Conservation (phyloP, 2,329 filamentous ascomycete species). For the Talaromyces sp. region DNA sequence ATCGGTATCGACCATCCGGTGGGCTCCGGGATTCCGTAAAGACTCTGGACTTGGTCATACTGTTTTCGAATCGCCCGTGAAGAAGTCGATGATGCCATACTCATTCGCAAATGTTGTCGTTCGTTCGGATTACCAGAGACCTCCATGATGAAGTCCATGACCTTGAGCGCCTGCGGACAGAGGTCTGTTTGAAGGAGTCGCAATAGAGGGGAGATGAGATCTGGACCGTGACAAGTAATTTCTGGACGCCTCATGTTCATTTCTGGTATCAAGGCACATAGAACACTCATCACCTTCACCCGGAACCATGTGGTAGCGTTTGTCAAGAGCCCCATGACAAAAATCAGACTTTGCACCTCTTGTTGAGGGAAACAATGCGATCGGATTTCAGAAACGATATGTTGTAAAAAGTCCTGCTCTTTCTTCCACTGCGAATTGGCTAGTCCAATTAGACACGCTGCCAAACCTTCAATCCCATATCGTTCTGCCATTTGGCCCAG, state of each 20-base stretch:
- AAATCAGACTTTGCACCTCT: constrained; percentile 81
- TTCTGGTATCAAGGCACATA: constrained; percentile 77
- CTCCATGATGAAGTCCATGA: constrained; percentile 91
- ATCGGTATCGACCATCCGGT: constrained; percentile 95
- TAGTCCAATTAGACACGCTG: constrained; percentile 64
- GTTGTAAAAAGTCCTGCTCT: constrained; percentile 69
- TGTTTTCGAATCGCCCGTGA: constrained; percentile 85
- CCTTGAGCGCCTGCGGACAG: constrained; percentile 84
- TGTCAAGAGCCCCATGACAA: constrained; percentile 84
- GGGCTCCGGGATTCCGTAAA: constrained; percentile 94
- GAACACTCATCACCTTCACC: constrained; percentile 83
- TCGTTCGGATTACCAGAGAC: constrained; percentile 91
- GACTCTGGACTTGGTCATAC: constrained; percentile 86
- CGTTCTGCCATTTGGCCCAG: constrained; percentile 68
- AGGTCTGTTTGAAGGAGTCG: constrained; percentile 87
- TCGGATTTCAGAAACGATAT: constrained; percentile 68
- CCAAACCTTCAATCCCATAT: constrained; percentile 63
- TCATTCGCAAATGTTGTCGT: constrained; percentile 93
- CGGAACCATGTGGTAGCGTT: constrained; percentile 89
- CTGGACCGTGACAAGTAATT: constrained; percentile 83
- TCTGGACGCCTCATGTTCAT: constrained; percentile 91
- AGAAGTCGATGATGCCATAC: constrained; percentile 78
- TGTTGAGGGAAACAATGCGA: constrained; percentile 74
- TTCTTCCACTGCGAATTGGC: constrained; percentile 61
- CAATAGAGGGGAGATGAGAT: constrained; percentile 88